Evolutionary conservation across 768 basidiomycete species (phyloP), one percentile per base, ranked within the genome.

Genomic region (Russula earlei): DNA sequence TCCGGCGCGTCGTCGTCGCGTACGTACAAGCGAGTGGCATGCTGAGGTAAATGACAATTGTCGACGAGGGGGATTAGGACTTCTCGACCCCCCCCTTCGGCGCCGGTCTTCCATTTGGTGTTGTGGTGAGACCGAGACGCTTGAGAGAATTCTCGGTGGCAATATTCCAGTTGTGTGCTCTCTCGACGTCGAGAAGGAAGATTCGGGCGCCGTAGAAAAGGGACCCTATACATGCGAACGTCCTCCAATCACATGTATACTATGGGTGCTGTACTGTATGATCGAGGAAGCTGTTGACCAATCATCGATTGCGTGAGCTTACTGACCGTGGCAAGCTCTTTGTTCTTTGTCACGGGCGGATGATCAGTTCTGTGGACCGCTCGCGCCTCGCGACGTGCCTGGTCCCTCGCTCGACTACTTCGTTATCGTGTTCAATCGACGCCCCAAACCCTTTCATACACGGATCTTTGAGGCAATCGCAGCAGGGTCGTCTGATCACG

Each of bases 361-460:
- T 31, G 53, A 14, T 20, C 29, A 25, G 44, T 57, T 41, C 56
- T 34, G 45, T 47, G 50, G 55, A 45, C 22, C 19, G n/a, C 34
- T 29, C 19, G 34, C 45, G 37, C 55, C 25, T 42, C 29, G 14
- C 4, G 17, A 11, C 31, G 36, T 31, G 37, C 38, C 40, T 31
- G 15, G n/a, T 20, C 17, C 37, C 34, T 50, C 20, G 37, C 27
- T 24, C 33, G 55, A 31, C 34, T n/a, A 15, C 36, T 6, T 50
- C 20, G 27, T 49, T 50, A 29, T 50, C n/a, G 22, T 50, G 29
- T 33, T 22, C 11, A 29, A 40, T 33, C 55, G 44, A 36, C 51
- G 17, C 17, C 37, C 37, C 20, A 22, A 12, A 34, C 10, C 0
- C 1, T 25, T 15, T 27, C 45, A 19, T 25, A 40, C 22, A 31